Base-by-base conservation (phyloP, 129 eudicot genomes). In the Pulicaria dysenterica region DNA sequence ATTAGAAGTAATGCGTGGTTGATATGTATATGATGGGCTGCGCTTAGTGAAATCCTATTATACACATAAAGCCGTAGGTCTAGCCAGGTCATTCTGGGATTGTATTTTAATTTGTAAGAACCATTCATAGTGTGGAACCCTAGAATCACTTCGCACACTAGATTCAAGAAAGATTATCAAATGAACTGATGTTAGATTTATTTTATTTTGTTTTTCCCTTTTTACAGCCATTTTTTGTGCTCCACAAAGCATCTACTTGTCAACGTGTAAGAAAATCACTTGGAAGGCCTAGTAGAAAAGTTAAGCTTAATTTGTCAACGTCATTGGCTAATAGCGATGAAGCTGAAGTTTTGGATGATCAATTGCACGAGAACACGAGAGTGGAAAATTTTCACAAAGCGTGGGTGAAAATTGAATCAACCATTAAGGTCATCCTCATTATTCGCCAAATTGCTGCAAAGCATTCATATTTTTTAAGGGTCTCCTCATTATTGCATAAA, bases 191-290 rank as follows among this genome's bases (percentile, higher is more conserved):
- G 47, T 17, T 64, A 5, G 7, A 3, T 56, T 12, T 13, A 6
- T 36, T 37, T 7, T 9, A 10, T 56, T 16, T 8, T n/a, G n/a
- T n/a, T 13, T 10, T 17, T 24, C 0, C 11, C 8, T 5, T 73
- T 48, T 60, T 41, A 59, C 79, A 92, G 96, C 94, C 94, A 2
- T 92, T 92, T 75, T 89, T 81, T 71, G 79, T 92, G 64, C 93
- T 92, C 69, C 97, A 92, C 81, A 86, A 69, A 74, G 89, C 91
- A 13, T 80, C 91, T 13, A 39, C 17, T 14, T 61, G 66, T 6
- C 82, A 78, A 2, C 76, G 59, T 65, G 80, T 38, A 40, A 81
- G 63, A 36, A 85, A 79, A 66, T 5, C 81, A 8, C 70, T 54
- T 34, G 80, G 78, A 19, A 84, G 79, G 73, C 39, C 87, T 14